phyloP scores from a whole-genome alignment of 768 basidiomycete genomes.

The Dioszegia hungarica region DNA sequence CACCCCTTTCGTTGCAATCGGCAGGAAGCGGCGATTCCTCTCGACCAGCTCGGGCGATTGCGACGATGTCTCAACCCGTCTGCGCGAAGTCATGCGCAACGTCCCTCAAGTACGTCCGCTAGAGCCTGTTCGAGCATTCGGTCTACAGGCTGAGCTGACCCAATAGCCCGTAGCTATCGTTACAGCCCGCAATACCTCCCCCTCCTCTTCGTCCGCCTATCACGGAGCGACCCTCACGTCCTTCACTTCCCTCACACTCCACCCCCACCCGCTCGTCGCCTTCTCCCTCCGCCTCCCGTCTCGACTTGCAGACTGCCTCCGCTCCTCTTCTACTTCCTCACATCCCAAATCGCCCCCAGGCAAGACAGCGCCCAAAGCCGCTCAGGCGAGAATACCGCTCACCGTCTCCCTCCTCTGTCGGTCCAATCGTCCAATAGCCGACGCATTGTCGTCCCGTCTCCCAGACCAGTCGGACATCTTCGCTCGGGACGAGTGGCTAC shows the following conservation, averaged over 20 bases:
- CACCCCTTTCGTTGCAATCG: not conserved
- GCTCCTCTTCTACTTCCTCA: conserved; percentile 11
- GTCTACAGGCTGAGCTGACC: conserved; percentile 1
- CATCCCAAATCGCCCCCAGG: not conserved
- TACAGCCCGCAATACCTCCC: conserved; percentile 59
- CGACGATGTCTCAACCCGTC: conserved; percentile 25
- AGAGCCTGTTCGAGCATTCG: not conserved
- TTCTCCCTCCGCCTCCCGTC: conserved; percentile 89
- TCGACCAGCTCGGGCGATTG: not conserved
- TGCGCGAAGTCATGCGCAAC: conserved; percentile 49
- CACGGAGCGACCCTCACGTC: conserved; percentile 94
- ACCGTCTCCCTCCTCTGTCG: conserved; percentile 76
- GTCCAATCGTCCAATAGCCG: conserved; percentile 60
- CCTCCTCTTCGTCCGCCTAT: conserved; percentile 46
- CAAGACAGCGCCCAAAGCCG: not conserved
- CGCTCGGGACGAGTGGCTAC: not conserved
- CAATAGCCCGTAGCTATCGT: conserved; percentile 80
- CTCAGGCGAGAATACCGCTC: conserved; percentile 27
- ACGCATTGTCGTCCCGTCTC: conserved; percentile 63
- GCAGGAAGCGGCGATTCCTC: not conserved
- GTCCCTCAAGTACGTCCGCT: conserved; percentile 49
- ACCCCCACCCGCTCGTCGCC: conserved; percentile 78
- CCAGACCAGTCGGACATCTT: conserved; percentile 46
- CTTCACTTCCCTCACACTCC: conserved; percentile 84
- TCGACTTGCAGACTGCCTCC: conserved; percentile 61